Evolutionary conservation across 192 early-diverging fungal species (phyloP).

Genomic region (Coemansia furcata): DNA sequence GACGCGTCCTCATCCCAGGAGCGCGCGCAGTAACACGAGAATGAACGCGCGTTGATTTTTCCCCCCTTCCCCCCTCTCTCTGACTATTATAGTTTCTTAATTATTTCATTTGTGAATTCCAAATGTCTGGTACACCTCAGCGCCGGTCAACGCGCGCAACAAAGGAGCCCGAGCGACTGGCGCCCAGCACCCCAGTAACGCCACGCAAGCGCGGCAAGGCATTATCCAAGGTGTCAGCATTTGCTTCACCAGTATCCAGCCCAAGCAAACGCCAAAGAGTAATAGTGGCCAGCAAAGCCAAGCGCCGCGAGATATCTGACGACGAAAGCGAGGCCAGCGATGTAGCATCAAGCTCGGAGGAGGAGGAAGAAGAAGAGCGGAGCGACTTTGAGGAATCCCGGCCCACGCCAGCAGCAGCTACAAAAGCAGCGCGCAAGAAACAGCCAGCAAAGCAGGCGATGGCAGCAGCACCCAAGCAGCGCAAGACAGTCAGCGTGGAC

Average conservation of each 20-base stretch:
- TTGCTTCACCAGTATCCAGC: slow-evolving; percentile 11
- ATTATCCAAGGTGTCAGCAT: slow-evolving; percentile 13
- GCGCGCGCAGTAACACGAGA: slow-evolving; percentile 10
- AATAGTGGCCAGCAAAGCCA: slow-evolving; percentile 8
- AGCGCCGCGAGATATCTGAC: background rate
- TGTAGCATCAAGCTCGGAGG: background rate
- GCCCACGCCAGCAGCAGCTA: slow-evolving; percentile 1
- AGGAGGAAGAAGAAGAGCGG: slow-evolving; percentile 17
- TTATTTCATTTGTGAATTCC: background rate
- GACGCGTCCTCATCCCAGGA: background rate
- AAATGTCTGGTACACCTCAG: slow-evolving; percentile 34
- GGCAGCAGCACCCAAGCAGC: background rate
- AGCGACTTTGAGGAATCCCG: slow-evolving; percentile 34
- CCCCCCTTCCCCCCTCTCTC: background rate
- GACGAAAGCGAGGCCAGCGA: too few species aligned
- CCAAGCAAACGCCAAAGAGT: slow-evolving; percentile 27
- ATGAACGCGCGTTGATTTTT: background rate
- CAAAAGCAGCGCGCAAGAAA: slow-evolving; percentile 19
- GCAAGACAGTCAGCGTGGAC: background rate
- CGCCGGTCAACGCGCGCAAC: slow-evolving; percentile 41
- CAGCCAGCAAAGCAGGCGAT: too few species aligned
- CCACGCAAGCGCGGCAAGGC: slow-evolving; percentile 37
- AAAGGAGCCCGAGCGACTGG: slow-evolving; percentile 34
- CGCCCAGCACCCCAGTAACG: slow-evolving; percentile 11
- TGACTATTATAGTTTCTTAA: background rate